Evolutionary conservation across 129 eudicot species (phyloP).

Genomic region (Arctium minus): DNA sequence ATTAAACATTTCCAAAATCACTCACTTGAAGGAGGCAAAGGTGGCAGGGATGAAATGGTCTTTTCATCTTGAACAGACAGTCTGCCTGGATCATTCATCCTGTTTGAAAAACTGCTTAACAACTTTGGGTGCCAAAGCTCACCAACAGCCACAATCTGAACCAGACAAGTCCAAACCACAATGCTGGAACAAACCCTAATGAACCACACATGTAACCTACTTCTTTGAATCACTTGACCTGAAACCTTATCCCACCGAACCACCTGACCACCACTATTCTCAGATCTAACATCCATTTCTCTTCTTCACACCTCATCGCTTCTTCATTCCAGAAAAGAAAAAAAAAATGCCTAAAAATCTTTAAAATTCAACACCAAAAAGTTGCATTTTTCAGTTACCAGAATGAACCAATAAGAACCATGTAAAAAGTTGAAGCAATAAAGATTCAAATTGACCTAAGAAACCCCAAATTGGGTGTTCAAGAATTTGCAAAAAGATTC

Average conservation of each 20-base stretch:
- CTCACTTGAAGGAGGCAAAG: constrained; percentile 74
- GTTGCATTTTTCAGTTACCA: background rate
- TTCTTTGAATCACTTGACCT: constrained; percentile 52
- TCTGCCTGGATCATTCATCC: background rate
- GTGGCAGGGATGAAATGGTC: constrained; percentile 24
- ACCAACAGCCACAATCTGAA: constrained; percentile 74
- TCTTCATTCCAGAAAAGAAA: background rate
- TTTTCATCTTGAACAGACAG: background rate
- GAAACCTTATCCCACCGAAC: constrained; percentile 45
- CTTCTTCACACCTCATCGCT: constrained; percentile 19
- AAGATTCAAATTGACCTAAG: background rate
- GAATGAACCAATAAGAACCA: background rate
- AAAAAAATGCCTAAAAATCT: background rate
- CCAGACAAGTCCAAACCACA: constrained; percentile 88
- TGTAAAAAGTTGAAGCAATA: background rate
- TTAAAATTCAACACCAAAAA: background rate
- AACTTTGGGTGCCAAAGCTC: constrained; percentile 77
- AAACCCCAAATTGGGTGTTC: too few relatives aligned
- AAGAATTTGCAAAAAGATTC: background rate
- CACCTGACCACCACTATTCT: constrained; percentile 33
- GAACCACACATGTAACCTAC: constrained; percentile 77
- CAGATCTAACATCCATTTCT: constrained; percentile 77
- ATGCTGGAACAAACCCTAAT: constrained; percentile 83
- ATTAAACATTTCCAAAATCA: background rate
- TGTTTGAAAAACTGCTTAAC: constrained; percentile 24